These are phyloP conservation scores for Colletotrichum spinosum DNA, from an alignment of 2,329 filamentous ascomycete genomes.

Conservation along the genomic window DNA sequence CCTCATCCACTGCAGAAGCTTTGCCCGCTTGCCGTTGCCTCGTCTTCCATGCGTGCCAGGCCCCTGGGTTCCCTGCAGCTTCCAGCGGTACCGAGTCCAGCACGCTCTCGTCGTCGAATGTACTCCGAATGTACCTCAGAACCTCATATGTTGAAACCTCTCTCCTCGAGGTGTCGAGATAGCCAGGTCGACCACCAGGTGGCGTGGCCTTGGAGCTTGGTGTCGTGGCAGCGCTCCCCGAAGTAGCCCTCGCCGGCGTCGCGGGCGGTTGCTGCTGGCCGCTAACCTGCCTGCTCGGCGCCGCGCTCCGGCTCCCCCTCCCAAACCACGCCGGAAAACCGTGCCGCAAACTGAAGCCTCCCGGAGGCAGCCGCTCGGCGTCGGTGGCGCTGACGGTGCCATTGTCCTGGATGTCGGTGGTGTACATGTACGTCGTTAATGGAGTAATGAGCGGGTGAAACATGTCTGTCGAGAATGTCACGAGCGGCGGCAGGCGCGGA, in stretches of 20 bases:
- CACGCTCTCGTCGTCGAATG: slow-evolving; percentile 82
- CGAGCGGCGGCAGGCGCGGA: slow-evolving; percentile 81
- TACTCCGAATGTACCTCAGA: slow-evolving; percentile 82
- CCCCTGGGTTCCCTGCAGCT: slow-evolving; percentile 88
- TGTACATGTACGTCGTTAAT: slow-evolving; percentile 93
- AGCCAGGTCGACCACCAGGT: slow-evolving; percentile 47
- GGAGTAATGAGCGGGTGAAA: slow-evolving; percentile 96
- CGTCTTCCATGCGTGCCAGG: slow-evolving; percentile 93
- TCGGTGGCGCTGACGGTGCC: slow-evolving; percentile 87
- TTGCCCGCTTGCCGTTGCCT: slow-evolving; percentile 52
- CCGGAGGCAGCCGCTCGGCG: slow-evolving; percentile 84
- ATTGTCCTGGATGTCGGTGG: slow-evolving; percentile 78
- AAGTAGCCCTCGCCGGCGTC: slow-evolving; percentile 41
- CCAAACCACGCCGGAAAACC: slow-evolving; percentile 93
- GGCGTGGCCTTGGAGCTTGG: slow-evolving; percentile 46
- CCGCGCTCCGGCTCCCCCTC: slow-evolving; percentile 59
- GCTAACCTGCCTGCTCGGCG: slow-evolving; percentile 54
- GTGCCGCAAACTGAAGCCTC: slow-evolving; percentile 89
- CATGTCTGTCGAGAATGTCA: slow-evolving; percentile 92
- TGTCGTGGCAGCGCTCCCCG: slow-evolving; percentile 43
- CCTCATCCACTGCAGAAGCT: neutral
- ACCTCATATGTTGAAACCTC: slow-evolving; percentile 73
- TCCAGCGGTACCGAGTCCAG: slow-evolving; percentile 84
- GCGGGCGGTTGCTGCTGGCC: slow-evolving; percentile 48
- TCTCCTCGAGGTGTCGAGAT: slow-evolving; percentile 54